Evolutionary conservation across 108 stramenopile species (phyloP).

Genomic region (Asterionellopsis glacialis): DNA sequence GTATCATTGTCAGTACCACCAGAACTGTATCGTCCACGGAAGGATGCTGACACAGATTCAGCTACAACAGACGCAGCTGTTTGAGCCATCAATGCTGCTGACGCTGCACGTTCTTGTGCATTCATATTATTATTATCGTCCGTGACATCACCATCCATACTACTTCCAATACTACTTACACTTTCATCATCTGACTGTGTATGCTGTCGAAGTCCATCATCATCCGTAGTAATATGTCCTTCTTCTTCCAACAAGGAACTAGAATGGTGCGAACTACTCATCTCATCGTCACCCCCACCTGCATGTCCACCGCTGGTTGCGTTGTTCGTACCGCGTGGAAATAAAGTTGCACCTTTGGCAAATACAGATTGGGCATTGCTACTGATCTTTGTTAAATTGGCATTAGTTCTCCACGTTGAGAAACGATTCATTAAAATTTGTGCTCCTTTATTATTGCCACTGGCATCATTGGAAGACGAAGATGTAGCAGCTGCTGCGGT

Average conservation of each 20-base stretch:
- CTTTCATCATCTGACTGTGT: not conserved
- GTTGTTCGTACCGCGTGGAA: slow-evolving; percentile 23
- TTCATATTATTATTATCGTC: not conserved
- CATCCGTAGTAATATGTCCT: too few species aligned
- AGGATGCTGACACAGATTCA: slow-evolving; percentile 26
- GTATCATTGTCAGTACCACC: not conserved
- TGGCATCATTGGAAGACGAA: not conserved
- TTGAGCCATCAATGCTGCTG: slow-evolving; percentile 13
- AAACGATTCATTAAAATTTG: slow-evolving; percentile 48
- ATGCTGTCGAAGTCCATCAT: not conserved
- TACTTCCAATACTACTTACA: not conserved
- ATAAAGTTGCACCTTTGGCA: slow-evolving; percentile 7
- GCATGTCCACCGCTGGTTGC: slow-evolving; percentile 7
- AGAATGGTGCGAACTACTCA: not conserved
- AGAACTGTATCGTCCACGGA: slow-evolving; percentile 23
- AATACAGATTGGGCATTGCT: not conserved
- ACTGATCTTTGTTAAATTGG: slow-evolving; percentile 22
- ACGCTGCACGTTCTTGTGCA: not conserved
- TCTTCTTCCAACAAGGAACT: not conserved
- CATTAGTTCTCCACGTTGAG: slow-evolving; percentile 21
- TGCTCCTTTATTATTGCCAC: slow-evolving; percentile 6
- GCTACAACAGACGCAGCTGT: slow-evolving; percentile 22
- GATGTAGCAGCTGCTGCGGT: not conserved
- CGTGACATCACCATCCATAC: not conserved
- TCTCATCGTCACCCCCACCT: slow-evolving; percentile 4